These are phyloP conservation scores for Diplodia intermedia DNA, from an alignment of 2,329 filamentous ascomycete species.

Conservation along the genomic window DNA sequence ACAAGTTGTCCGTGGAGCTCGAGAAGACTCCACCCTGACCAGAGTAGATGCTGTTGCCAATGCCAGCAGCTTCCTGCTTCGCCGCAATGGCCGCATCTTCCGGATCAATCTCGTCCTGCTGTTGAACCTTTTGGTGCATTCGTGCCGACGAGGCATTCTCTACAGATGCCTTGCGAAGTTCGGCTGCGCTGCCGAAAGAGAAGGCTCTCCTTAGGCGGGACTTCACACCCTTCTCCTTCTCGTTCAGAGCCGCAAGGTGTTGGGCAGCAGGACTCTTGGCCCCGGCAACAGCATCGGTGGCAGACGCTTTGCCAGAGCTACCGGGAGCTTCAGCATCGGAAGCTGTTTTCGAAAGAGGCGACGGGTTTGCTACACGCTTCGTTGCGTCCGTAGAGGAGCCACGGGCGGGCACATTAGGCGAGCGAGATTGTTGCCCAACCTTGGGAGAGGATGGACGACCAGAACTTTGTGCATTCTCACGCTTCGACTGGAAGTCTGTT, in stretches of 20 bases:
- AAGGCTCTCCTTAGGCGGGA: slow-evolving; percentile 88
- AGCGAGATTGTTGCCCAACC: slow-evolving; percentile 14
- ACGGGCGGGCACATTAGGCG: slow-evolving; percentile 42
- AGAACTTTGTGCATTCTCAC: slow-evolving; percentile 27
- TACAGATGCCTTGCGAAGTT: slow-evolving; percentile 77
- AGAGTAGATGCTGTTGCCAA: slow-evolving; percentile 93
- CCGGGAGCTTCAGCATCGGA: slow-evolving; percentile 42
- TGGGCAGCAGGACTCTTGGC: slow-evolving; percentile 74
- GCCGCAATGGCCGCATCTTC: slow-evolving; percentile 92
- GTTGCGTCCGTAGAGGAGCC: slow-evolving; percentile 48
- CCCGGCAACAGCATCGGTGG: slow-evolving; percentile 37
- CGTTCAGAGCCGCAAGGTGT: slow-evolving; percentile 84
- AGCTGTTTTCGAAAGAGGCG: slow-evolving; percentile 56
- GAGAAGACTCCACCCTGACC: slow-evolving; percentile 87
- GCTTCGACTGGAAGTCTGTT: slow-evolving; percentile 26
- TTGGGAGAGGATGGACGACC: slow-evolving; percentile 27
- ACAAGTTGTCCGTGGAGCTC: slow-evolving; percentile 92
- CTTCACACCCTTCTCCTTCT: slow-evolving; percentile 85
- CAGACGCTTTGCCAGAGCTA: slow-evolving; percentile 30
- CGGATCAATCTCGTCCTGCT: slow-evolving; percentile 55
- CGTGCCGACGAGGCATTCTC: slow-evolving; percentile 63
- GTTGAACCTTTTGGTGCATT: slow-evolving; percentile 64
- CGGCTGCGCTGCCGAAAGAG: slow-evolving; percentile 94
- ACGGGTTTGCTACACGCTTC: slow-evolving; percentile 53
- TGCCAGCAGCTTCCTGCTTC: slow-evolving; percentile 88